Evolutionary conservation across 2,329 filamentous ascomycete genomes (phyloP).

Genomic region (Diaporthe sp.): DNA sequence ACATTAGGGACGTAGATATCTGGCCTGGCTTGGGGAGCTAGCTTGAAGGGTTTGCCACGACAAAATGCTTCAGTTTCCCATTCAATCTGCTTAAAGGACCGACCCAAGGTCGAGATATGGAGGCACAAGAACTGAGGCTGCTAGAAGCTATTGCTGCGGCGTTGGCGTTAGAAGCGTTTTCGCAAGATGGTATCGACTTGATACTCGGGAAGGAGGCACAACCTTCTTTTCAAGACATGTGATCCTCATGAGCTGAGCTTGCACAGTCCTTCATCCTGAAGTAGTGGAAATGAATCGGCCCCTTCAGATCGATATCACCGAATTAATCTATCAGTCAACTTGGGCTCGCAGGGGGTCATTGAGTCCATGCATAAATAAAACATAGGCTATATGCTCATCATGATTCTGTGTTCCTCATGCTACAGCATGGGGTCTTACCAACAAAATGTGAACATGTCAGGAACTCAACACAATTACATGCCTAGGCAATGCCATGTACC

Average conservation of each 20-base stretch:
- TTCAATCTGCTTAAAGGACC: not conserved
- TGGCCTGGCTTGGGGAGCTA: not conserved
- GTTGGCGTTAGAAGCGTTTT: not conserved
- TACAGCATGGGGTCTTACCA: not conserved
- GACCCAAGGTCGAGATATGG: not conserved
- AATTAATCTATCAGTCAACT: not conserved
- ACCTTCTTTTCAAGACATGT: not conserved
- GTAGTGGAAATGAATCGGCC: too few relatives aligned
- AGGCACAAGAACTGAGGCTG: not conserved
- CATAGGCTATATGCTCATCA: not conserved
- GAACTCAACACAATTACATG: not conserved
- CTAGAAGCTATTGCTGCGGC: not conserved
- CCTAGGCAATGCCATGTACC: not conserved
- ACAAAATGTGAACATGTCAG: not conserved
- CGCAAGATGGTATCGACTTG: not conserved
- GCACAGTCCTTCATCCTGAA: too few relatives aligned
- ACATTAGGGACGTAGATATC: not conserved
- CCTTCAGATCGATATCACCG: too few relatives aligned
- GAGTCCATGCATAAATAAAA: not conserved
- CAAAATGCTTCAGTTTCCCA: not conserved
- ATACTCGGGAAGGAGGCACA: not conserved
- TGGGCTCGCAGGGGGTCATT: not conserved
- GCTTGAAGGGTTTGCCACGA: not conserved
- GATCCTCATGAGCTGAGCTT: too few relatives aligned
- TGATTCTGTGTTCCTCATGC: not conserved